A percentile compares a stretch with the other conserved stretches of the same genome.
phyloP scores from a whole-genome alignment of 163 green algal genomes.

The Chloromonas sp. region DNA sequence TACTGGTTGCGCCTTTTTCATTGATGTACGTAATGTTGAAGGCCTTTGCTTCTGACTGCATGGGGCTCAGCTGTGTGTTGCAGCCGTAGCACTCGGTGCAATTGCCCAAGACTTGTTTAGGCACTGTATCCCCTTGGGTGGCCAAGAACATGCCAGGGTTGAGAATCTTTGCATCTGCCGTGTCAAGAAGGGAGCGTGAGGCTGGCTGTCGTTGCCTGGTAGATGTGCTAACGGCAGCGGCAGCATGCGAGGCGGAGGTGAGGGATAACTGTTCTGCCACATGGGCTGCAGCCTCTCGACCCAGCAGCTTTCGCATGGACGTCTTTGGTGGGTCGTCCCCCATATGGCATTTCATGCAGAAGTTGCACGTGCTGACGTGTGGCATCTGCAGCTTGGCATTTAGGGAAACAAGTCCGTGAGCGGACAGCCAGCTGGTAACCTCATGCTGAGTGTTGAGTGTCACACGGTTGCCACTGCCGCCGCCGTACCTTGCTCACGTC shows the following conservation, averaged over 20 bases:
- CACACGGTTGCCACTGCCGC: background rate
- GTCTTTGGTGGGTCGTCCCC: background rate
- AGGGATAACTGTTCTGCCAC: background rate
- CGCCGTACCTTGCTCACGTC: background rate
- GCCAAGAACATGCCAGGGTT: background rate
- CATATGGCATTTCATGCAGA: constrained; percentile 10
- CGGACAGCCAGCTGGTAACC: too few relatives aligned
- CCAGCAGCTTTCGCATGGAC: background rate
- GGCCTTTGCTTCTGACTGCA: background rate
- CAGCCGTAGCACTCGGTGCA: constrained; percentile 36
- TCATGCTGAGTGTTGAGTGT: background rate
- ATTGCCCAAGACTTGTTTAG: constrained; percentile 22
- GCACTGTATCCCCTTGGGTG: constrained; percentile 5
- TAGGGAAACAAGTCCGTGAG: too few relatives aligned
- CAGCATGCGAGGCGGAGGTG: background rate
- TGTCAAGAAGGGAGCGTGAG: background rate
- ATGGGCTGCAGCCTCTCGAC: background rate
- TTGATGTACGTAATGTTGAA: constrained; percentile 22
- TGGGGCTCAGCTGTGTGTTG: constrained; percentile 18
- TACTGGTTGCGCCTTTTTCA: constrained; percentile 26
- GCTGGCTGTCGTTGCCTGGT: background rate
- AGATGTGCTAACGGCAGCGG: background rate
- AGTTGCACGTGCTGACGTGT: constrained; percentile 23
- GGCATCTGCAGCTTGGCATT: background rate
- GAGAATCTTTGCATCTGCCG: background rate